phyloP scores from a whole-genome alignment of 1,284 basidiomycete genomes.

The Mrakiaceae sp. region DNA sequence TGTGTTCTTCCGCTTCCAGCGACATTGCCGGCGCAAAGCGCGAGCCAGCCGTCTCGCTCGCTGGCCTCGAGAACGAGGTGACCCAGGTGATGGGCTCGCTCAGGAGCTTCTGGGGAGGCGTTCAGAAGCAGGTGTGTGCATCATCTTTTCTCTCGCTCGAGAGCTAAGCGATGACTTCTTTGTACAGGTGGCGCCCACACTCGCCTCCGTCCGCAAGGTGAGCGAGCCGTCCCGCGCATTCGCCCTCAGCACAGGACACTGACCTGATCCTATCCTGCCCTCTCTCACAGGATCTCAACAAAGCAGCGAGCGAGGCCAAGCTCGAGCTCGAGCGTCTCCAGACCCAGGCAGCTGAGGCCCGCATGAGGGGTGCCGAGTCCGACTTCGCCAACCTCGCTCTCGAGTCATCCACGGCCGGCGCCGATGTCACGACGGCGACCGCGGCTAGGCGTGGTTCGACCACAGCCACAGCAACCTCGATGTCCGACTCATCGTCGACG shows the following conservation, averaged over 20 bases:
- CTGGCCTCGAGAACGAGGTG: constrained; percentile 63
- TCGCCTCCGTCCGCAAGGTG: neutral
- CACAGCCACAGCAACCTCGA: neutral
- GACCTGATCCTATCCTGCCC: neutral
- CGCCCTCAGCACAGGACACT: neutral
- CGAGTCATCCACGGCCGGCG: neutral
- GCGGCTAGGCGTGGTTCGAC: too few species aligned
- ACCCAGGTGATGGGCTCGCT: constrained; percentile 70
- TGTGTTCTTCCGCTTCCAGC: neutral
- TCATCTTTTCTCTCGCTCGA: neutral
- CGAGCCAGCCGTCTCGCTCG: constrained; percentile 3
- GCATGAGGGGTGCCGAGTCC: constrained; percentile 11
- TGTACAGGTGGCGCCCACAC: neutral
- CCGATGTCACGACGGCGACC: neutral
- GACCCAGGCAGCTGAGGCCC: constrained; percentile 30
- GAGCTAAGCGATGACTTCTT: neutral
- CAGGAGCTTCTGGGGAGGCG: constrained; percentile 77
- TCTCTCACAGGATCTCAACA: constrained; percentile 53
- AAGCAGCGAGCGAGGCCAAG: constrained; percentile 70
- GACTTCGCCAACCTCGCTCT: constrained; percentile 13
- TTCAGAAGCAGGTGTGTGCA: constrained; percentile 63
- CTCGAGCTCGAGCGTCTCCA: constrained; percentile 49
- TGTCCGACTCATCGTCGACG: neutral
- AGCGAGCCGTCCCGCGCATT: neutral
- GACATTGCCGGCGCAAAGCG: neutral